phyloP scores from a whole-genome alignment of 352 stramenopile species.

The Pythium pyrilobum region DNA sequence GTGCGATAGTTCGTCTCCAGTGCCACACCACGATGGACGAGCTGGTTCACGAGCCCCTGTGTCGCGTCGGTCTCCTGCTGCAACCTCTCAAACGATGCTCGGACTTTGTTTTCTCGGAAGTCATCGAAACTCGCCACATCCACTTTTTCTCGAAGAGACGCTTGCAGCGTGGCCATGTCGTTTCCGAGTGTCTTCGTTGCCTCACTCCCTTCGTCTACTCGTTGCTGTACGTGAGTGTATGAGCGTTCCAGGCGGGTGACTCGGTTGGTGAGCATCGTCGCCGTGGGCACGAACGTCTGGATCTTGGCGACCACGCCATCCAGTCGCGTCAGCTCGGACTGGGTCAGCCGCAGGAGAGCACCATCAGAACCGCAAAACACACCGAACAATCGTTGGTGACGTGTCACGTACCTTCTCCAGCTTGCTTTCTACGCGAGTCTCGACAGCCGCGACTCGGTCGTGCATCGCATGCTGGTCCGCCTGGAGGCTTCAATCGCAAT shows the following conservation, averaged over 20 bases:
- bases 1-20: slow-evolving; percentile 17
- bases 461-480: slow-evolving; percentile 41
- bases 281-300: slow-evolving; percentile 41
- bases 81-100: background rate
- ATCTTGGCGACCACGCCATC: slow-evolving; percentile 50
- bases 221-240: background rate
- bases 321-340: slow-evolving; percentile 44
- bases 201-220: background rate
- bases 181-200: background rate
- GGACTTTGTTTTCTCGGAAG: background rate
- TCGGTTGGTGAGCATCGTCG: slow-evolving; percentile 23
- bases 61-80: background rate
- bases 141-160: background rate
- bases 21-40: slow-evolving; percentile 14
- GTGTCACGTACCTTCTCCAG: slow-evolving; percentile 48
- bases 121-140: background rate
- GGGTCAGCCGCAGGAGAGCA: no score
- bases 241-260: slow-evolving; percentile 8
- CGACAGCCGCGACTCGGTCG: slow-evolving; percentile 33
- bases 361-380: background rate
- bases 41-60: slow-evolving; percentile 1
- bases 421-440: slow-evolving; percentile 41
- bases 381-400: background rate
- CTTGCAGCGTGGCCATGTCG: background rate
- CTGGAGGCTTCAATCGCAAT: slow-evolving; percentile 27